Conservation (phyloP, 2,329 filamentous ascomycete genomes). For the Xylaria sp. region DNA sequence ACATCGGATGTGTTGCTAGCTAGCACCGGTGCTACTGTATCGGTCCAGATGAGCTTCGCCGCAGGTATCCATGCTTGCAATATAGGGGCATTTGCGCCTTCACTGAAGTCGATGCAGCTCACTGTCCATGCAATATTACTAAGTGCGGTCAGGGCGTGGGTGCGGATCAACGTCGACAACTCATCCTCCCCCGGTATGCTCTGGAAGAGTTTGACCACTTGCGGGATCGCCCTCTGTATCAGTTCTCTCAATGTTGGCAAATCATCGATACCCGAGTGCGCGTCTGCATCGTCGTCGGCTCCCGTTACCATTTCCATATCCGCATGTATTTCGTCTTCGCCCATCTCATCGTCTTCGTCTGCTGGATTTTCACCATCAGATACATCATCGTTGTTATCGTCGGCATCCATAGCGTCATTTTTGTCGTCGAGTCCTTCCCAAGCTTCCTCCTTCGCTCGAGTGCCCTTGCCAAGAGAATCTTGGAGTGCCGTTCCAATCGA, state of each 20-base stretch:
- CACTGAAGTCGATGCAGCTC: conserved; percentile 68
- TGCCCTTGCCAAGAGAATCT: conserved; percentile 60
- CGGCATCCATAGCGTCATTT: conserved; percentile 53
- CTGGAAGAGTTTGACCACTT: conserved; percentile 59
- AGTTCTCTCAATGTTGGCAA: conserved; percentile 64
- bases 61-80: conserved; percentile 64
- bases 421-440: conserved; percentile 54
- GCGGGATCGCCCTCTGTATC: conserved; percentile 58
- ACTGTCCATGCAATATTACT: conserved; percentile 77
- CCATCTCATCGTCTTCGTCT: conserved; percentile 63
- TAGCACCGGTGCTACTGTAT: conserved; percentile 67
- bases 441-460: conserved; percentile 51
- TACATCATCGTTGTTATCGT: conserved; percentile 52
- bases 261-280: conserved; percentile 60
- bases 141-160: conserved; percentile 67
- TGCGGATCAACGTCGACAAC: conserved; percentile 57
- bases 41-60: conserved; percentile 67
- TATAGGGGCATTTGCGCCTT: conserved; percentile 63
- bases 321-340: conserved; percentile 66
- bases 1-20: conserved; percentile 71
- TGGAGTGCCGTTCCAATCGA: conserved; percentile 71
- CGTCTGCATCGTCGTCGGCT: conserved; percentile 56
- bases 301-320: conserved; percentile 75
- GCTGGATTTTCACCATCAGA: conserved; percentile 52
- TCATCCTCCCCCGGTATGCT: conserved; percentile 56